Evolutionary conservation across 371 early-diverging fungal genomes (phyloP), one percentile per base, ranked within the genome.

Genomic region (Mortierella sp.): DNA sequence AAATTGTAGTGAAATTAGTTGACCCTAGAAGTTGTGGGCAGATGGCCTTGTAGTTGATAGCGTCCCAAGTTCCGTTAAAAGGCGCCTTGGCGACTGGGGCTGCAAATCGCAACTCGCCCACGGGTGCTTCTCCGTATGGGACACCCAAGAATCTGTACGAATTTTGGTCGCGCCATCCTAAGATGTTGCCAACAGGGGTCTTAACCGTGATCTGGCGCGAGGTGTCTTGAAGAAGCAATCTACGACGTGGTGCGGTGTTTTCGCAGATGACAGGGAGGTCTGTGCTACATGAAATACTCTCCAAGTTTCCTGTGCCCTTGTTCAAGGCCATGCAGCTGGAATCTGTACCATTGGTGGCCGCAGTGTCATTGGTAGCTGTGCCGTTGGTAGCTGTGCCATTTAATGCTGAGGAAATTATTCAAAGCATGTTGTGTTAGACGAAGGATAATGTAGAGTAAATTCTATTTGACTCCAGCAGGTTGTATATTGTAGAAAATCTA

Each of bases 71-170:
- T 6, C 26, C 8, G 1, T 47, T 64, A 37, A 77, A 67, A 10
- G 77, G 77, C 4, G 77, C 68, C 45, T 76, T 76, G 11, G 77
- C 40, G 11, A 77, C 77, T 26, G 77, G 77, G 1, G 64, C 54
- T 4, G 65, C 63, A 24, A 77, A 77, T 4, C 77, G 64, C 39
- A 58, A 61, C 2, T 64, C 43, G 0, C 77, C 77, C 9, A 67
- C 26, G 6, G 77, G 77, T 1, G 72, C 60, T 49, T 77, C 68
- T 6, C 68, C 77, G 40, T 77, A 72, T 2, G 68, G 68, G 35
- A 77, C 72, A n/a, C 77, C 69, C 45, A 72, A 55, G 60, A 77
- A 77, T 1, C 77, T 64, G 62, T 69, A 78, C 0, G 70, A 47
- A 37, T 65, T 78, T 16, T 62, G 62, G 28, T 78, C 73, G 8